These are phyloP conservation scores for Pythium volutum DNA, from an alignment of 352 stramenopile genomes.

Conservation along the genomic window DNA sequence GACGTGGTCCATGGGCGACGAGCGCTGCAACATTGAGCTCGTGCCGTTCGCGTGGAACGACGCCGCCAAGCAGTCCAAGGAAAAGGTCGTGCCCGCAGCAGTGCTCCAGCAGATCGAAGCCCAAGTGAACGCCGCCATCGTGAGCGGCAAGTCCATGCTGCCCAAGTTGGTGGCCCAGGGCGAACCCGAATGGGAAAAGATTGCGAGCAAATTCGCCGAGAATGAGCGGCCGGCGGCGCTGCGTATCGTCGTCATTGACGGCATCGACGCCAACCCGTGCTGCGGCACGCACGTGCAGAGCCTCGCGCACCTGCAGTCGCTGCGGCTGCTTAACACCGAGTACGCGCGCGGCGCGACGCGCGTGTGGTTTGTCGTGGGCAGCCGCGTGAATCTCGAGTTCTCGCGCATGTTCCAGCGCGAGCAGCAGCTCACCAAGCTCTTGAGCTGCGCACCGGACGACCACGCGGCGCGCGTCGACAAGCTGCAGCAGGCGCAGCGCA, in stretches of 20 bases:
- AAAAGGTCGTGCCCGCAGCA: constrained; percentile 39
- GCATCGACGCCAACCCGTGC: constrained; percentile 84
- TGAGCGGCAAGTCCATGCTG: constrained; percentile 48
- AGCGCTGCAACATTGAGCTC: constrained; percentile 80
- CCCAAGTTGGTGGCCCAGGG: constrained; percentile 54
- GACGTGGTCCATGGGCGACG: constrained; percentile 72
- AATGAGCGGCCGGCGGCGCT: constrained; percentile 60
- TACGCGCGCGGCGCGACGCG: constrained; percentile 57
- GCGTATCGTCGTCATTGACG: constrained; percentile 82
- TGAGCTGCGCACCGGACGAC: constrained; percentile 64
- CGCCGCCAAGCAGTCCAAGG: constrained; percentile 27
- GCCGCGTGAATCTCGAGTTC: constrained; percentile 79
- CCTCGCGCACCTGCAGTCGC: constrained; percentile 59
- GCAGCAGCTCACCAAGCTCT: constrained; percentile 63
- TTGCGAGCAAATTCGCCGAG: constrained; percentile 56
- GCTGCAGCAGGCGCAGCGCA: constrained; percentile 60
- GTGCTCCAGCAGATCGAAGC: constrained; percentile 56
- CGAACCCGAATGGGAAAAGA: constrained; percentile 50
- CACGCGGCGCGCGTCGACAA: constrained; percentile 66
- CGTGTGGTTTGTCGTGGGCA: constrained; percentile 83
- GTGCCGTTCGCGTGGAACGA: constrained; percentile 43
- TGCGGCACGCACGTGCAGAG: constrained; percentile 86
- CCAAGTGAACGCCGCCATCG: constrained; percentile 77
- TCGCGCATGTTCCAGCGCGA: constrained; percentile 67
- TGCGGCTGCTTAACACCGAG: constrained; percentile 76